phyloP scores from a whole-genome alignment of 2,329 filamentous ascomycete species.

The Pseudocercospora vitis region DNA sequence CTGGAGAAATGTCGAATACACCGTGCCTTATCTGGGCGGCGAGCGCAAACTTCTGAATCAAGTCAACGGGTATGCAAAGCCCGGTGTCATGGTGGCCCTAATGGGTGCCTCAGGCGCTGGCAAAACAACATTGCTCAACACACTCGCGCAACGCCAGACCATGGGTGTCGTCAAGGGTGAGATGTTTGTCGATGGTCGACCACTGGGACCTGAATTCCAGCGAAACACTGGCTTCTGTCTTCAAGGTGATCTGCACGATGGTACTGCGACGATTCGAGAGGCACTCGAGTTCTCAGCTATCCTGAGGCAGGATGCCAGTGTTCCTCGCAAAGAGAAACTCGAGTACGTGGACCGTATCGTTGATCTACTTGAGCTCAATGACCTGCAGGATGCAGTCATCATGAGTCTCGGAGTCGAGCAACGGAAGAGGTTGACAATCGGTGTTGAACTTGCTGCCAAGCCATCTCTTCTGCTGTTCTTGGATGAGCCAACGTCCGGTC shows the following conservation, averaged over 20 bases:
- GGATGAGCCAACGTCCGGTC: slow-evolving; percentile 69
- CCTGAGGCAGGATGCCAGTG: slow-evolving; percentile 58
- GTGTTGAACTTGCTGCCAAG: slow-evolving; percentile 70
- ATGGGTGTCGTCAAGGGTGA: slow-evolving; percentile 65
- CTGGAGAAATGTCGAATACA: slow-evolving; percentile 70
- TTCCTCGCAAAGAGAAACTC: slow-evolving; percentile 61
- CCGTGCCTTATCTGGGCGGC: slow-evolving; percentile 66
- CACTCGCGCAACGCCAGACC: slow-evolving; percentile 69
- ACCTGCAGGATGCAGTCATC: slow-evolving; percentile 68
- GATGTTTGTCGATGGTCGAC: slow-evolving; percentile 69
- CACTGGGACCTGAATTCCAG: slow-evolving; percentile 64
- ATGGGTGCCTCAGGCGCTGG: slow-evolving; percentile 81
- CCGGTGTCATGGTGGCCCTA: slow-evolving; percentile 74
- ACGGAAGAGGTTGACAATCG: slow-evolving; percentile 70
- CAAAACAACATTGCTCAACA: slow-evolving; percentile 81
- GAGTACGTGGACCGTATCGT: slow-evolving; percentile 68
- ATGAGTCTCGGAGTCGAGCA: slow-evolving; percentile 66
- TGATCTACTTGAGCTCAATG: slow-evolving; percentile 62
- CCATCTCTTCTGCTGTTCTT: slow-evolving; percentile 68
- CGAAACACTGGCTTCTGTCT: slow-evolving; percentile 70
- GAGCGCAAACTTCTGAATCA: slow-evolving; percentile 65
- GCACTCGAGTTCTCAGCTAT: slow-evolving; percentile 69
- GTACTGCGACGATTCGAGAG: slow-evolving; percentile 66
- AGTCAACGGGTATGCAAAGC: slow-evolving; percentile 75
- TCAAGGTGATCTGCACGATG: slow-evolving; percentile 71